phyloP scores from a whole-genome alignment of 2,329 filamentous ascomycete species.

The Botryotinia convoluta region DNA sequence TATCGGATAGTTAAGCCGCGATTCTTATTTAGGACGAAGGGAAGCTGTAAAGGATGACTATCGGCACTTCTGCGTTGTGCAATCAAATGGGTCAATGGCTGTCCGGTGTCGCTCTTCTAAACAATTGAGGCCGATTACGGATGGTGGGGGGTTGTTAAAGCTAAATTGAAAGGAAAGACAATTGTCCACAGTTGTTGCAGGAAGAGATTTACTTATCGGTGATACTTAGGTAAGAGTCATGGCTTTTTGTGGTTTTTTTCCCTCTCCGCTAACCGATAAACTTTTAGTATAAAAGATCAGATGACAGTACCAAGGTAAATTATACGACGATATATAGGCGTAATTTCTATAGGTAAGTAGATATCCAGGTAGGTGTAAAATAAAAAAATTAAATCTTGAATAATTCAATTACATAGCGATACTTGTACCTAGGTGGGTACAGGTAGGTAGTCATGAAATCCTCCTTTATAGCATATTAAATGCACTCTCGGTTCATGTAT shows the following conservation, averaged over 20 bases:
- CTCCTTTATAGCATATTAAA: neutral
- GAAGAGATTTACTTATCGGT: conserved; percentile 18
- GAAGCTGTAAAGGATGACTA: conserved; percentile 17
- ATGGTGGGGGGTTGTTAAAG: conserved; percentile 18
- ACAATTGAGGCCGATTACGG: conserved; percentile 28
- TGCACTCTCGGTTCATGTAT: neutral
- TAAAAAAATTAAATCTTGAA: neutral
- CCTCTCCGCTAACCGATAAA: neutral
- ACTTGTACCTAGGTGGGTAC: neutral
- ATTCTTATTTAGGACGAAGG: conserved; percentile 12
- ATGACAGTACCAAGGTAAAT: neutral
- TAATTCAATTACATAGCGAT: neutral
- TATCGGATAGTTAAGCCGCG: conserved; percentile 22
- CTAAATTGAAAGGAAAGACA: conserved; percentile 1
- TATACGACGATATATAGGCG: neutral
- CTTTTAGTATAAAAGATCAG: neutral
- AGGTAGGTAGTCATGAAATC: neutral
- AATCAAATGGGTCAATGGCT: conserved; percentile 24
- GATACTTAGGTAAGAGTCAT: neutral
- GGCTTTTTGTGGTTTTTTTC: neutral
- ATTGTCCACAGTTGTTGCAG: neutral
- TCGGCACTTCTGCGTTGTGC: conserved; percentile 26
- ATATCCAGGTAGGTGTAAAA: neutral
- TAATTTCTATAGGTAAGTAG: neutral
- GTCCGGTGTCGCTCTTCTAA: conserved; percentile 33